A percentile compares a stretch with the other conserved stretches of the same genome.
phyloP scores from a whole-genome alignment of 208 protist genomes.

The Leishmania gerbilli region DNA sequence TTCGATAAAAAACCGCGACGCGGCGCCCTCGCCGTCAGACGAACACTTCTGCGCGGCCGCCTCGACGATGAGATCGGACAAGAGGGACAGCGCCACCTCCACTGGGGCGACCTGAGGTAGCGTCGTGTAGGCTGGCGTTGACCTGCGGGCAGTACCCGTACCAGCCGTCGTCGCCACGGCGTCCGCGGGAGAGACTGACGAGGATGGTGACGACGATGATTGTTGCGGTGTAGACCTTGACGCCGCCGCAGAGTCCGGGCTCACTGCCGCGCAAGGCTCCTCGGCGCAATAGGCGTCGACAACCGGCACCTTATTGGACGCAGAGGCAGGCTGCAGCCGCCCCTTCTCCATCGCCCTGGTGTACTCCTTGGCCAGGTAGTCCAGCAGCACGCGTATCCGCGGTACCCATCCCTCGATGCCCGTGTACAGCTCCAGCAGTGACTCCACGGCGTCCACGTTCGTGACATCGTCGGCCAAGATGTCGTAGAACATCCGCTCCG shows the following conservation, averaged over 20 bases:
- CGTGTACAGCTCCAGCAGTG: constrained; percentile 72
- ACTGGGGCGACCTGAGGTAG: constrained; percentile 28
- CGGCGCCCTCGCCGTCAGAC: constrained; percentile 67
- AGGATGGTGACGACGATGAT: neutral
- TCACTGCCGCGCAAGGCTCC: neutral
- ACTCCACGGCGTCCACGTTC: constrained; percentile 75
- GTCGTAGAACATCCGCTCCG: constrained; percentile 43
- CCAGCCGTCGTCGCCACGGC: neutral
- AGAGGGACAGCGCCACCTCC: constrained; percentile 55
- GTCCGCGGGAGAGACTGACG: neutral
- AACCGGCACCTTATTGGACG: neutral
- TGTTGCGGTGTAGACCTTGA: neutral
- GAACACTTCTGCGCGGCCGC: constrained; percentile 47
- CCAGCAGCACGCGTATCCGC: constrained; percentile 51
- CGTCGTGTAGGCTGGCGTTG: constrained; percentile 1
- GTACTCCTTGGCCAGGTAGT: constrained; percentile 43
- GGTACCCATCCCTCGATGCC: constrained; percentile 41
- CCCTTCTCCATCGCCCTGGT: constrained; percentile 17
- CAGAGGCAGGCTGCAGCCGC: constrained; percentile 5
- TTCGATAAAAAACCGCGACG: constrained; percentile 60
- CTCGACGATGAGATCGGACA: constrained; percentile 71
- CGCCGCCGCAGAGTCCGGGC: neutral
- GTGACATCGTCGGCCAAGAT: constrained; percentile 50
- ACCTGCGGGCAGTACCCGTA: no score
- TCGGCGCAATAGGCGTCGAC: neutral